Conservation (phyloP, 768 basidiomycete genomes). For the Pilatotrama ljubarskyi region DNA sequence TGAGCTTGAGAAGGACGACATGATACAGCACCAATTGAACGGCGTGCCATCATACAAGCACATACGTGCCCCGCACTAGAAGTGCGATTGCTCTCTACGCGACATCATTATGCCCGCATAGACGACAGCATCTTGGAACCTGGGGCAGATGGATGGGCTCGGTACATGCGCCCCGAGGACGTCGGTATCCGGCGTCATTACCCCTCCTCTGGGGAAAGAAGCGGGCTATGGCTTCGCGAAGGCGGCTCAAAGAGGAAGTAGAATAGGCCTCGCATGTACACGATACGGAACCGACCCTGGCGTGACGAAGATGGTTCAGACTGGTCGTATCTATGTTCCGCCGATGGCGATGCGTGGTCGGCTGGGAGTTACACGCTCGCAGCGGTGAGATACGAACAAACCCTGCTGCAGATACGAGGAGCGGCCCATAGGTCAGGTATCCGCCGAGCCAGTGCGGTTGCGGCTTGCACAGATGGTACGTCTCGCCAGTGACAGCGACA, state of each 20-base stretch:
- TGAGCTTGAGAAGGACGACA: conserved; percentile 1
- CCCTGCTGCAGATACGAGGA: background rate
- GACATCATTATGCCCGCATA: background rate
- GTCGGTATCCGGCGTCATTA: background rate
- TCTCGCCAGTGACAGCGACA: conserved; percentile 6
- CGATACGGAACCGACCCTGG: background rate
- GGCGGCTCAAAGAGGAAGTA: background rate
- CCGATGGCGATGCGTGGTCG: background rate
- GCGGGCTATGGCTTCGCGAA: conserved; percentile 5
- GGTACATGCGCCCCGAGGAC: background rate
- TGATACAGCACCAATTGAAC: conserved; percentile 4
- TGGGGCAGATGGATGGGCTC: background rate
- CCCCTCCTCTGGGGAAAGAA: background rate
- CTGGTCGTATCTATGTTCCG: conserved; percentile 2
- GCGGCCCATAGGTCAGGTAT: background rate
- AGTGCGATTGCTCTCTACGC: background rate
- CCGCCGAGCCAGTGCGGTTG: conserved; percentile 1
- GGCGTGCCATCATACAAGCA: conserved; percentile 7
- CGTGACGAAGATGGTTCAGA: background rate
- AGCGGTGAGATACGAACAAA: background rate
- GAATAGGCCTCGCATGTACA: conserved; percentile 2
- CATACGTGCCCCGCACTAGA: conserved; percentile 3
- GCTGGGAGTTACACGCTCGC: background rate
- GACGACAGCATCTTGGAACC: background rate
- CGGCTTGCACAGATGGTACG: background rate